Percentiles rank a stretch among this genome's conserved stretches.
These are phyloP conservation scores for Pseudogymnoascus destructans DNA, from an alignment of 2,329 filamentous ascomycete genomes.

Conservation along the genomic window DNA sequence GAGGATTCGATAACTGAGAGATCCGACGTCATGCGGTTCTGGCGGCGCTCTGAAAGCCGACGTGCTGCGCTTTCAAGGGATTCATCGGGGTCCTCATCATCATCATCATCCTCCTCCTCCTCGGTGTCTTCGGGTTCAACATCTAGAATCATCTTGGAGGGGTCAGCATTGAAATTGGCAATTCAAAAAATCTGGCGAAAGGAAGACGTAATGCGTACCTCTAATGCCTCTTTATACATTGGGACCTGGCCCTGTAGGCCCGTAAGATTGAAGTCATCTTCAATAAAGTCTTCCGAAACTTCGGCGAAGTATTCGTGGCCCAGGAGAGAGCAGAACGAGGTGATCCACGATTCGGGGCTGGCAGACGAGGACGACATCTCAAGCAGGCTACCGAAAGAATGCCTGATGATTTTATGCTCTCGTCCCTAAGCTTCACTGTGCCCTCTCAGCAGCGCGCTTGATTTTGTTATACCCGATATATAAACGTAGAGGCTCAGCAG, in stretches of 20 bases:
- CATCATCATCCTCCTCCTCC: constrained; percentile 54
- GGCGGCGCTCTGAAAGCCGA: constrained; percentile 53
- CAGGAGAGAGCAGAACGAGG: constrained; percentile 86
- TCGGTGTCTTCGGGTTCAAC: constrained; percentile 93
- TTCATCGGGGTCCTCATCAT: constrained; percentile 54
- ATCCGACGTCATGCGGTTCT: constrained; percentile 78
- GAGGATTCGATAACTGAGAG: constrained; percentile 92
- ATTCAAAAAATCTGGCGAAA: not conserved
- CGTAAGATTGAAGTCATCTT: constrained; percentile 98
- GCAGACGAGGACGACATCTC: constrained; percentile 6
- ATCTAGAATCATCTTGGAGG: constrained; percentile 75
- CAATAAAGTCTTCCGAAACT: constrained; percentile 97
- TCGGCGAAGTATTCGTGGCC: constrained; percentile 99
- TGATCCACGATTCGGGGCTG: constrained; percentile 77
- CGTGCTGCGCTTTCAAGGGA: constrained; percentile 40
- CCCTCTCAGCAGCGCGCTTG: constrained; percentile 3
- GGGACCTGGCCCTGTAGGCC: constrained; percentile 88
- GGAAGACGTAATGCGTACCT: constrained; percentile 36
- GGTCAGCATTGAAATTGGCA: constrained; percentile 16
- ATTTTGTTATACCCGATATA: constrained; percentile 1
- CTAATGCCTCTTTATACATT: constrained; percentile 97
- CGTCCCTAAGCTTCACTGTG: constrained; percentile 7
- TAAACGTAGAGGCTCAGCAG: not conserved
- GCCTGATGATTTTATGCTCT: constrained; percentile 6
- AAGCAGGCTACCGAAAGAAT: not conserved